Conservation (phyloP, 2,329 filamentous ascomycete species). For the Hypomyces perniciosus region DNA sequence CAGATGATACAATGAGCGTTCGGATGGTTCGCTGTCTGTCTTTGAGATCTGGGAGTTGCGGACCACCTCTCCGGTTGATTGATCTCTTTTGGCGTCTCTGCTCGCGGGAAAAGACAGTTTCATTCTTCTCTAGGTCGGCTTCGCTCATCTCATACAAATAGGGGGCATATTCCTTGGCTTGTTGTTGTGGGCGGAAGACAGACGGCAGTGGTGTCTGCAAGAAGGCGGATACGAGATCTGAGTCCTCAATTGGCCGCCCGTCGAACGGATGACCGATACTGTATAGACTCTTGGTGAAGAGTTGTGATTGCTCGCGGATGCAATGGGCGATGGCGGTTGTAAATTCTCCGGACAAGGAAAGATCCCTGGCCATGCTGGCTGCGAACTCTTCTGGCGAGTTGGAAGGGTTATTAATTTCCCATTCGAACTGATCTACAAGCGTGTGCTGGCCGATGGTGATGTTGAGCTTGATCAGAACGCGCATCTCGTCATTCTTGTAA, state of each 20-base stretch:
- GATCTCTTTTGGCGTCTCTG: constrained; percentile 92
- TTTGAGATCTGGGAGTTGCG: constrained; percentile 90
- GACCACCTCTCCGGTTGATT: constrained; percentile 86
- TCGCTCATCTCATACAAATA: constrained; percentile 93
- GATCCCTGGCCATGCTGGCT: constrained; percentile 76
- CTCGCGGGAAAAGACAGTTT: constrained; percentile 88
- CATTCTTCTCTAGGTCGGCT: constrained; percentile 80
- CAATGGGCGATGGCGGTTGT: constrained; percentile 96
- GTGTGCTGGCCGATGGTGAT: constrained; percentile 96
- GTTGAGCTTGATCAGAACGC: constrained; percentile 89
- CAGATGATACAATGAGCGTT: constrained; percentile 85
- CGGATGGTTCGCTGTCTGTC: constrained; percentile 90
- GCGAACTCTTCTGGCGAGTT: constrained; percentile 97
- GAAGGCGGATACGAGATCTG: constrained; percentile 80
- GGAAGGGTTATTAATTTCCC: constrained; percentile 93
- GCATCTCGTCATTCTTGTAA: constrained; percentile 99
- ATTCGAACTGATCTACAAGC: constrained; percentile 94
- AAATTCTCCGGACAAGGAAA: constrained; percentile 91
- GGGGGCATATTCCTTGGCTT: constrained; percentile 89
- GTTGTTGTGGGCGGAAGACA: constrained; percentile 84
- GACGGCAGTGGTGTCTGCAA: constrained; percentile 74
- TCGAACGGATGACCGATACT: constrained; percentile 93
- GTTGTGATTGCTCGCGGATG: constrained; percentile 90
- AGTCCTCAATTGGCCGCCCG: constrained; percentile 84
- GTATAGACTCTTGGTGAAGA: constrained; percentile 91